Conservation (phyloP, 768 basidiomycete genomes). For the Pulveroboletus sp. region DNA sequence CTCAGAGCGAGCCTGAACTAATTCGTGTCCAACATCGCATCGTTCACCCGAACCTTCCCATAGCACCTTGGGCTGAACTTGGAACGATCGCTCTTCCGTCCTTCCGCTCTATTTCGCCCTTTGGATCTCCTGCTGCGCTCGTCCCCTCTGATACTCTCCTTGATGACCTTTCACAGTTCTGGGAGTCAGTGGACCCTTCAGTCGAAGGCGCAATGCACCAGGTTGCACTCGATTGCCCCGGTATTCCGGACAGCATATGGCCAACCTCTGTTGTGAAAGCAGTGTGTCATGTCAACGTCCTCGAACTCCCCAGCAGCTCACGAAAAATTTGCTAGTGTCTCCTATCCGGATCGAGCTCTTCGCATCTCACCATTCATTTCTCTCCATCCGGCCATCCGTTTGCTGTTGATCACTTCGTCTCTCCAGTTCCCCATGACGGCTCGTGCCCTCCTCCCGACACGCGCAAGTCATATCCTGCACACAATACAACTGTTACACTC, state of each 20-base stretch:
- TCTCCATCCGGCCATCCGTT: conserved; percentile 45
- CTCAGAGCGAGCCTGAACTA: conserved; percentile 8
- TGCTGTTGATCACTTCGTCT: conserved; percentile 68
- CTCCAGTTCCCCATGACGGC: conserved; percentile 64
- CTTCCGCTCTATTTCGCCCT: conserved; percentile 32
- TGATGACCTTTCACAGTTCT: conserved; percentile 45
- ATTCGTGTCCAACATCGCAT: conserved; percentile 28
- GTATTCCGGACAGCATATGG: conserved; percentile 33
- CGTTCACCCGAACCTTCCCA: conserved; percentile 29
- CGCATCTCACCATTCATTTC: conserved; percentile 55
- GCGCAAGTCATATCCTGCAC: conserved; percentile 26
- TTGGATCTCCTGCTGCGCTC: conserved; percentile 32
- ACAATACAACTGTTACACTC: conserved; percentile 53
- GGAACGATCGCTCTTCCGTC: conserved; percentile 24
- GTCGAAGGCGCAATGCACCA: conserved; percentile 57
- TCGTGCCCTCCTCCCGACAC: conserved; percentile 42
- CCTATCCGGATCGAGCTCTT: conserved; percentile 47
- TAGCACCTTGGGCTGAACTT: conserved; percentile 22
- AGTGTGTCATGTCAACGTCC: conserved; percentile 53
- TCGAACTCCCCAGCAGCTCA: conserved; percentile 12
- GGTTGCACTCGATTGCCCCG: conserved; percentile 55
- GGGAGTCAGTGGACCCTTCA: conserved; percentile 35
- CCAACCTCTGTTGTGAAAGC: conserved; percentile 34
- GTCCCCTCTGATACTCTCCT: conserved; percentile 38
- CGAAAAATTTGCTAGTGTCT: conserved; percentile 51